phyloP scores from a whole-genome alignment of 108 stramenopile species.

The Conticribra guillardii region DNA sequence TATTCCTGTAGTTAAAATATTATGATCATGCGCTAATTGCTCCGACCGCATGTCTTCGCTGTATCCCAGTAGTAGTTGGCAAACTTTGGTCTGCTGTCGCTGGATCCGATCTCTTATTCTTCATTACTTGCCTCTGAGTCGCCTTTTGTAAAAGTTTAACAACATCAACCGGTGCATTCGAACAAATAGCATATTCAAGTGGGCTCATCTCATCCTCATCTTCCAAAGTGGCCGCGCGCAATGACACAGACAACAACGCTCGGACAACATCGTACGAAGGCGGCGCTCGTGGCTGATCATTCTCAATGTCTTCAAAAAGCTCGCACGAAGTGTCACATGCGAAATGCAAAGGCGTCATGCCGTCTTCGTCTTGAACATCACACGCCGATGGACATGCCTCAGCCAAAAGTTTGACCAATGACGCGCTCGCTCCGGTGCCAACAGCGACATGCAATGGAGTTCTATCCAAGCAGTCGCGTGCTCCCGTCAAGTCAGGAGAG shows the following conservation, averaged over 20 bases:
- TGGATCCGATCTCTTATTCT: no score
- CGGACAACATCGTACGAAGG: constrained; percentile 20
- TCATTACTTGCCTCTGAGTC: constrained; percentile 34
- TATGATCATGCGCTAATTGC: no score
- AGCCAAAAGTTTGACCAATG: constrained; percentile 18
- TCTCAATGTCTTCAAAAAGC: constrained; percentile 38
- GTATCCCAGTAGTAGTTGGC: no score
- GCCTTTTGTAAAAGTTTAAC: constrained; percentile 47
- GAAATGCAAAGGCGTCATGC: constrained; percentile 46
- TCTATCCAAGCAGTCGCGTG: constrained; percentile 33
- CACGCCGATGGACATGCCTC: constrained; percentile 25
- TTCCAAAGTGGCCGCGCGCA: constrained; percentile 12
- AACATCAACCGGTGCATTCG: constrained; percentile 29
- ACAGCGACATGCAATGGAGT: constrained; percentile 46
- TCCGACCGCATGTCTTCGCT: no score
- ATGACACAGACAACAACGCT: constrained; percentile 17
- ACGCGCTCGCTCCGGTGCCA: constrained; percentile 21
- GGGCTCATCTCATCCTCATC: constrained; percentile 46
- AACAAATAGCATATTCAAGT: constrained; percentile 43
- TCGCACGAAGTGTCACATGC: constrained; percentile 38
- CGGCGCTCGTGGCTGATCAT: constrained; percentile 14
- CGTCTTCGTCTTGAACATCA: constrained; percentile 39
- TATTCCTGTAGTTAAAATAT: no score
- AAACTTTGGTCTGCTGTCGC: no score
- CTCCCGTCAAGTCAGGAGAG: constrained; percentile 9